These are phyloP conservation scores for Neocallimastix lanati DNA, from an alignment of 192 early-diverging fungal species.

Conservation along the genomic window DNA sequence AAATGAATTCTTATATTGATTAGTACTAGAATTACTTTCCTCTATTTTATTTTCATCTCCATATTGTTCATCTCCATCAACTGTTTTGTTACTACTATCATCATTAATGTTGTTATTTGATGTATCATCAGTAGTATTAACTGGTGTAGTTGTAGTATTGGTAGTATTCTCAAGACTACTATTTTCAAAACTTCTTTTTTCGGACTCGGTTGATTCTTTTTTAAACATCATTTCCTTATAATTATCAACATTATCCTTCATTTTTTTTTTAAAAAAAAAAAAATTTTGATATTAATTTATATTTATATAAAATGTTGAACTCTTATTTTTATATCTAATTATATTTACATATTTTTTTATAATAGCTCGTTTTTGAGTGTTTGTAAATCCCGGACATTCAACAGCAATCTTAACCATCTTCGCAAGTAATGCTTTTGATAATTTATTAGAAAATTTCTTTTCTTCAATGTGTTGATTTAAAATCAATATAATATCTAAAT, in stretches of 20 bases:
- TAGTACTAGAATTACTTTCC: too few species aligned
- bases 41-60: not conserved
- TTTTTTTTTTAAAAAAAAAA: too few species aligned
- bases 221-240: not conserved
- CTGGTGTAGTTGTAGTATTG: not conserved
- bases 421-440: not conserved
- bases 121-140: not conserved
- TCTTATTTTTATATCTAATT: not conserved
- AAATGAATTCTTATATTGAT: not conserved
- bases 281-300: too few species aligned
- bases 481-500: not conserved
- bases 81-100: not conserved
- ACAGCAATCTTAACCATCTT: not conserved
- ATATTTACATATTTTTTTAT: not conserved
- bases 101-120: not conserved
- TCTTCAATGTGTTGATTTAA: not conserved
- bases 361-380: not conserved
- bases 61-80: not conserved
- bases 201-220: not conserved
- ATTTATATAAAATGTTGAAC: too few species aligned
- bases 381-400: not conserved
- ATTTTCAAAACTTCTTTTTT: not conserved
- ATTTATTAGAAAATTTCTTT: not conserved
- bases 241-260: not conserved
- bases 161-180: not conserved